These are phyloP conservation scores for Nitzschia inconspicua DNA, from an alignment of 108 stramenopile genomes.

Conservation along the genomic window DNA sequence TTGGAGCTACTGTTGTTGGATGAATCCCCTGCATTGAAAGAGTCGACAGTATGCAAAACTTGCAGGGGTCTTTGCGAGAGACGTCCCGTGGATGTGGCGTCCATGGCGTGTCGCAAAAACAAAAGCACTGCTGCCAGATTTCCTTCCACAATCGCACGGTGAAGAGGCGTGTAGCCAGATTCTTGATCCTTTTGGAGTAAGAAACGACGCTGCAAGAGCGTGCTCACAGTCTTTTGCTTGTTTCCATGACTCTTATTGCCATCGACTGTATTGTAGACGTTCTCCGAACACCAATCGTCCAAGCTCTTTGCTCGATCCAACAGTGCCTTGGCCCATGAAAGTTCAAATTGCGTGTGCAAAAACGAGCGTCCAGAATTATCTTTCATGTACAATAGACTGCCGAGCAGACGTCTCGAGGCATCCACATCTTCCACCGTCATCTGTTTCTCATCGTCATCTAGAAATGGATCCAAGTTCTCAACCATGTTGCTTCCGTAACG, in stretches of 20 bases:
- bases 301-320: slow-evolving; percentile 18
- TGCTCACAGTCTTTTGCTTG: neutral
- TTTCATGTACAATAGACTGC: slow-evolving; percentile 13
- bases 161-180: slow-evolving; percentile 68
- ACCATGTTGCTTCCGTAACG: no score
- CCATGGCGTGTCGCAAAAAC: slow-evolving; percentile 43
- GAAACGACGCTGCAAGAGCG: slow-evolving; percentile 13
- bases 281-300: no score
- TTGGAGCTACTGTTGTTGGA: neutral
- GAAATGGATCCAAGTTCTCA: no score
- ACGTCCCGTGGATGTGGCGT: neutral
- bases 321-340: slow-evolving; percentile 23
- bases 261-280: neutral
- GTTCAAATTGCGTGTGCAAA: slow-evolving; percentile 14
- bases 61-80: slow-evolving; percentile 27
- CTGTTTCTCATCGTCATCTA: no score
- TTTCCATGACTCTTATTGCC: neutral
- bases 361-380: slow-evolving; percentile 19
- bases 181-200: slow-evolving; percentile 41
- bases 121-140: slow-evolving; percentile 50
- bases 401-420: slow-evolving; percentile 7
- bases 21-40: neutral
- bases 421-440: neutral
- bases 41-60: slow-evolving; percentile 5
- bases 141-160: slow-evolving; percentile 49